Conservation (phyloP, 2,329 filamentous ascomycete genomes). For the Chalaropsis ovoidea region DNA sequence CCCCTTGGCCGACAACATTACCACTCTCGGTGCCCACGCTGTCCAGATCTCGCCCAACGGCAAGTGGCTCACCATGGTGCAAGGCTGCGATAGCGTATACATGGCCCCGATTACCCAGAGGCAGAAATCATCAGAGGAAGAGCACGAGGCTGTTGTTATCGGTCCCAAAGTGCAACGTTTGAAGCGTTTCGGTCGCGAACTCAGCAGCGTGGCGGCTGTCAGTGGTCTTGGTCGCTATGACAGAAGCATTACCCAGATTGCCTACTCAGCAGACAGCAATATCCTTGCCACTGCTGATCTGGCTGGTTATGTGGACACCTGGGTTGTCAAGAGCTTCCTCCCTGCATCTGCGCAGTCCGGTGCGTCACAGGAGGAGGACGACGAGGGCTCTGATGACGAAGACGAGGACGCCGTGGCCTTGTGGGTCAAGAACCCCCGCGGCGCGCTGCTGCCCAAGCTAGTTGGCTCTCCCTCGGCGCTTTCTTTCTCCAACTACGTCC, state of each 20-base stretch:
- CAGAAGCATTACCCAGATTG: conserved; percentile 59
- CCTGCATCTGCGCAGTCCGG: conserved; percentile 30
- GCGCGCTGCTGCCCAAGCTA: conserved; percentile 58
- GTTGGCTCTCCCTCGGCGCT: conserved; percentile 54
- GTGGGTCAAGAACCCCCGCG: conserved; percentile 67
- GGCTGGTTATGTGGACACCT: conserved; percentile 77
- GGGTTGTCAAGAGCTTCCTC: conserved; percentile 52
- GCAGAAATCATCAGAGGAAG: conserved; percentile 11
- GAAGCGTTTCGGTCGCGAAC: conserved; percentile 43
- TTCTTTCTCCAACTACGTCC: conserved; percentile 51
- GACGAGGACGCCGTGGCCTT: conserved; percentile 36
- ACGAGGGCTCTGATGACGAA: conserved; percentile 34
- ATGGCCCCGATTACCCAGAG: conserved; percentile 39
- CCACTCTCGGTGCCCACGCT: conserved; percentile 54
- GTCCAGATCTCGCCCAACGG: conserved; percentile 61
- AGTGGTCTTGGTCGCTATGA: conserved; percentile 67
- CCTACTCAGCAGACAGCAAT: conserved; percentile 71
- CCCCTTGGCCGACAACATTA: conserved; percentile 48
- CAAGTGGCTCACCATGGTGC: conserved; percentile 57
- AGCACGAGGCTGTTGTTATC: conserved; percentile 26
- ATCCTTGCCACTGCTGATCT: conserved; percentile 72
- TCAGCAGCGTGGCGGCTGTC: conserved; percentile 46
- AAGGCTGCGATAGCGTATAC: conserved; percentile 49
- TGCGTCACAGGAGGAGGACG: conserved; percentile 31
- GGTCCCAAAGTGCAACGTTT: conserved; percentile 39